Base-by-base conservation (phyloP, 352 stramenopile species). In the Globisporangium carolinianum region DNA sequence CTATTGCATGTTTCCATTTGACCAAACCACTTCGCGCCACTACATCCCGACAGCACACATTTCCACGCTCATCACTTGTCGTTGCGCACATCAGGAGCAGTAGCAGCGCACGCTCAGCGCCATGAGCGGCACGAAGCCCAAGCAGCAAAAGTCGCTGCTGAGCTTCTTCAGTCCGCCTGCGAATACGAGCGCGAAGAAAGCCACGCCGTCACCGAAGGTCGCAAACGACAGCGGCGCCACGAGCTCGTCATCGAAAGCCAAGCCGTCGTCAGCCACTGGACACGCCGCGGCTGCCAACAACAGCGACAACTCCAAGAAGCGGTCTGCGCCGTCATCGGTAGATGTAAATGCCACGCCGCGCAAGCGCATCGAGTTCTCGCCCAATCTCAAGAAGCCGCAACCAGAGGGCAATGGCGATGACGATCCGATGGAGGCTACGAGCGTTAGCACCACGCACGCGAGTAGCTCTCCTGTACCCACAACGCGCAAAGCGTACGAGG, bases 91-190 rank as follows among this genome's bases (percentile, higher is more conserved):
- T 32, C 24, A 32, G 24, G 3, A 32, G 24, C 24, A 32, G 24
- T 32, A 32, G 24, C 24, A 32, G 24, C 24, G 24, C 24, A 32
- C 24, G 24, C 24, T 32, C 24, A 47, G 6, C 39, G 47, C 24
- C 53, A 62, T 45, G 51, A 61, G 24, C 45, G 69, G 65, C 41
- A 64, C 53, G 47, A 86, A 73, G 53, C 51, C 56, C 0, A 83
- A 79, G 71, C 73, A 84, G 61, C 83, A 94, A 72, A 88, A 86
- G 66, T 86, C 81, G 51, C 63, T 94, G 58, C 72, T 94, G 61
- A 89, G 67, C 69, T 94, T 94, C 81, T 94, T 94, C 68, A 91
- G 81, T 47, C 79, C 83, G 58, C 79, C 79, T 37, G 53, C 73
- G 41, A 63, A 51, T 17, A 58, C 66, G 18, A 49, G 45, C 17